Evolutionary conservation across 306 rosid genomes (phyloP).

Genomic region (Trifolium pratense): DNA sequence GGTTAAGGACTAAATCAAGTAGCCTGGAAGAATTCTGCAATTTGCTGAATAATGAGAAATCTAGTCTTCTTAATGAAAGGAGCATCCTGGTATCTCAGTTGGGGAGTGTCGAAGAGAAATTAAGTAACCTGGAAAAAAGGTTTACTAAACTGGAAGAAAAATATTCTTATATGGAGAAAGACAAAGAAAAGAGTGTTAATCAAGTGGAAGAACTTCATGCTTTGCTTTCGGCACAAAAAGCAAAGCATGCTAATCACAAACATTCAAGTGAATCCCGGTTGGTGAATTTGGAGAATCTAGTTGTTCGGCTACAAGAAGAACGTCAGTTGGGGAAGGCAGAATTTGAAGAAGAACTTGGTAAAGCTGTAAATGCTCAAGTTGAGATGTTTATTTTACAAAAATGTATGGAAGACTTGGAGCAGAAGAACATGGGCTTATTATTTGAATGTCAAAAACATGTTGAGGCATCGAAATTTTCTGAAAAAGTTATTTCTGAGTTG

Average conservation of each 20-base stretch:
- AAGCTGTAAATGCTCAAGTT: slow-evolving; percentile 86
- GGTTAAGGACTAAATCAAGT: slow-evolving; percentile 72
- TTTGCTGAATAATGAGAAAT: slow-evolving; percentile 73
- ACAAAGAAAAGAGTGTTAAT: slow-evolving; percentile 59
- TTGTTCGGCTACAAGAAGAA: slow-evolving; percentile 68
- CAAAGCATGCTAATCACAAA: slow-evolving; percentile 63
- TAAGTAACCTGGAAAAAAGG: slow-evolving; percentile 72
- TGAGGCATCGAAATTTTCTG: slow-evolving; percentile 79
- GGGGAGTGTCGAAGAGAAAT: slow-evolving; percentile 71
- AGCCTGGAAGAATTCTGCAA: slow-evolving; percentile 85
- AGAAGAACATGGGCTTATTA: slow-evolving; percentile 64
- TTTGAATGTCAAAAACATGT: slow-evolving; percentile 75
- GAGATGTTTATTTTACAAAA: slow-evolving; percentile 94
- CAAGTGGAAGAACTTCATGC: slow-evolving; percentile 72
- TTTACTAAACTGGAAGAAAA: slow-evolving; percentile 76
- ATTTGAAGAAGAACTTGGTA: slow-evolving; percentile 86
- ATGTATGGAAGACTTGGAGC: slow-evolving; percentile 91
- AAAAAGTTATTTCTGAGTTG: slow-evolving; percentile 80
- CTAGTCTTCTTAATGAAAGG: slow-evolving; percentile 75
- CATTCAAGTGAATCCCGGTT: slow-evolving; percentile 68
- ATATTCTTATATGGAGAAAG: slow-evolving; percentile 72
- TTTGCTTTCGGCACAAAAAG: slow-evolving; percentile 66
- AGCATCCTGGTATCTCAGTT: slow-evolving; percentile 63
- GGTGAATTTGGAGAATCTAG: slow-evolving; percentile 64
- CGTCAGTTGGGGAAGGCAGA: slow-evolving; percentile 69